A percentile compares a stretch with the other conserved stretches of the same genome.
Evolutionary conservation across 495 filamentous ascomycete species (phyloP).

Genomic region (Talaromyces wortmannii): DNA sequence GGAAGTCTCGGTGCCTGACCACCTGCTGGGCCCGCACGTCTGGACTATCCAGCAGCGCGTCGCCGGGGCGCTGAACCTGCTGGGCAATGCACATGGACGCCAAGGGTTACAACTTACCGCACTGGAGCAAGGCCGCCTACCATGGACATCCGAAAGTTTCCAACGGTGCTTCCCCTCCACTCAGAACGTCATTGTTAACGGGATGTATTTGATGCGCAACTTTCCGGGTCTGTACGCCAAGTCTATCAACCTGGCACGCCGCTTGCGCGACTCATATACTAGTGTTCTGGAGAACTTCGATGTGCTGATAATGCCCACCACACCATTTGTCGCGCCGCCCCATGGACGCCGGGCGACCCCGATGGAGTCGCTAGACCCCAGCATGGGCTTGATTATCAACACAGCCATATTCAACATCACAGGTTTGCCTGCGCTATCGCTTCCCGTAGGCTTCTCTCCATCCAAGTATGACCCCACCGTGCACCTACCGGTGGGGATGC

Average conservation of each 20-base stretch:
- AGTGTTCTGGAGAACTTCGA: conserved; percentile 30
- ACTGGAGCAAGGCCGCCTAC: conserved; percentile 23
- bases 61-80: conserved; percentile 24
- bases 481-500: conserved; percentile 50
- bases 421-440: conserved; percentile 49
- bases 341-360: conserved; percentile 8
- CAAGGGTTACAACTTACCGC: too few relatives aligned
- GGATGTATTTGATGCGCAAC: too few relatives aligned
- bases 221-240: too few relatives aligned
- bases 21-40: conserved; percentile 31
- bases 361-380: conserved; percentile 29
- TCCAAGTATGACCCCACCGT: conserved; percentile 32
- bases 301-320: conserved; percentile 38
- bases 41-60: conserved; percentile 47
- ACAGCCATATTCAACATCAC: conserved; percentile 51
- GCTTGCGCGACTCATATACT: conserved; percentile 40
- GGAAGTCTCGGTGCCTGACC: conserved; percentile 44
- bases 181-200: too few relatives aligned
- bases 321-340: conserved; percentile 31
- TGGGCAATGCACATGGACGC: conserved; percentile 15
- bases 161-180: too few relatives aligned
- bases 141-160: conserved; percentile 17
- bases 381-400: conserved; percentile 43
- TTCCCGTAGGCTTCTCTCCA: conserved; percentile 45
- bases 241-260: conserved; percentile 30